Evolutionary conservation across 2,329 filamentous ascomycete genomes (phyloP), one percentile per base, ranked within the genome.

Genomic region (Sarocladiaceae sp.): DNA sequence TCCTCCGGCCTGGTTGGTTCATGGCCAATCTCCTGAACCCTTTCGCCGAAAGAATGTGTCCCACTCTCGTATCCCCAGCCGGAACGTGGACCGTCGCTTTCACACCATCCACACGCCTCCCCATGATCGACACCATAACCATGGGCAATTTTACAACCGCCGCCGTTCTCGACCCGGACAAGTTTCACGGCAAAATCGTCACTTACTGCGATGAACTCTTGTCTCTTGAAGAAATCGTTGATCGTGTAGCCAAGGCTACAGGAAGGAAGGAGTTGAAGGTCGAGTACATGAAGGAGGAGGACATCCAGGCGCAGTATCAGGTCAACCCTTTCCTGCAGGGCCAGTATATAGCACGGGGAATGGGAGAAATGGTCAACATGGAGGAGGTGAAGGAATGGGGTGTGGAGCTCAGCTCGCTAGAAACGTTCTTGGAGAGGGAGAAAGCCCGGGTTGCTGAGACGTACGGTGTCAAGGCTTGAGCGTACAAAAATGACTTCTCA

Each of bases 1-100:
- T 80, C 20, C 59, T 82, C 2, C 73, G 75, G 2, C 75, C 75
- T 0, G 74, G 71, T 1, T 71, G 68, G 57, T 80, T 82, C 65
- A 76, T 78, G 71, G 66, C 69, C 18, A 81, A 82, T 57, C 74
- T 73, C 54, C 46, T 79, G 4, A 53, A 62, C 3, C 76, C 76
- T 3, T 62, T 71, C 11, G 68, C 71, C 1, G 50, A 49, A 8
- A 65, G 71, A 62, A 46, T 47, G 36, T 76, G 72, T 53, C 64
- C 67, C 0, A 70, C 66, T 0, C 61, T 78, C 6, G 5, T 33
- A 4, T 58, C 63, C 2, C 64, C 67, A 5, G 62, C 63, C 2
- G 71, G 72, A 0, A 60, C 66, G 20, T 73, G 72, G 55, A 61
- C 60, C 0, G 70, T 67, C 2, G 69, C 72, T 0, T 57, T 72